Base-by-base conservation (phyloP, 352 stramenopile species). In the Phytopythium aichiense region DNA sequence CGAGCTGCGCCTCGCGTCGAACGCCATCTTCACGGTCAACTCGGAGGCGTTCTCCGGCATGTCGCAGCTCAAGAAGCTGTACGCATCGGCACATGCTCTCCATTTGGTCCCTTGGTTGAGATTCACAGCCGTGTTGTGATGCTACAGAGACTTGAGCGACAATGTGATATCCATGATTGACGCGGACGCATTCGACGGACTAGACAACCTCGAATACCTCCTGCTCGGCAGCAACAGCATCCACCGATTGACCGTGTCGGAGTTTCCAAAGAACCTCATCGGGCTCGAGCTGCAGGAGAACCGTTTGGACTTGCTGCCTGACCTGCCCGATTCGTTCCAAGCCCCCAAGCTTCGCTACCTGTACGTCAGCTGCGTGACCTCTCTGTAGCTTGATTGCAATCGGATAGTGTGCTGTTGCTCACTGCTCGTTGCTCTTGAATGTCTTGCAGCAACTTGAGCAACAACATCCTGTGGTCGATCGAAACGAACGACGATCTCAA, bases 91-190 rank as follows among this genome's bases (percentile, higher is more conserved):
- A 12, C 7, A 22, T 25, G 18, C 18, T 42, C 18, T 61, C 18
- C 30, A 31, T 31, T 4, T 31, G 6, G 25, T 50, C n/a, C 5
- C 8, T 11, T 9, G 1, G 1, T 20, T 20, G 1, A 38, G 18
- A 31, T 33, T 56, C 11, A 16, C 43, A 31, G 23, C 11, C 38
- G 40, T 18, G 22, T 58, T 33, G 22, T 3, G 35, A 56, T 55
- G 18, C 23, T 7, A 0, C 28, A 87, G 80, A 30, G 79, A 88
- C 63, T 65, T 90, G 57, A 84, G 77, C 45, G 79, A 90, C 69
- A 90, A 90, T 43, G 73, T 88, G 23, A 86, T 90, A 45, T 90
- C 81, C 1, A 60, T 87, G 18, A 71, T 90, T n/a, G 69, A 76
- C 3, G 38, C 63, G 40, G 60, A 85, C 35, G 76, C 80, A 3